Percentiles rank a stretch among this genome's conserved stretches.
Conservation (phyloP, 176 grass and related monocot genomes). For the Bonia amplexicaulis region DNA sequence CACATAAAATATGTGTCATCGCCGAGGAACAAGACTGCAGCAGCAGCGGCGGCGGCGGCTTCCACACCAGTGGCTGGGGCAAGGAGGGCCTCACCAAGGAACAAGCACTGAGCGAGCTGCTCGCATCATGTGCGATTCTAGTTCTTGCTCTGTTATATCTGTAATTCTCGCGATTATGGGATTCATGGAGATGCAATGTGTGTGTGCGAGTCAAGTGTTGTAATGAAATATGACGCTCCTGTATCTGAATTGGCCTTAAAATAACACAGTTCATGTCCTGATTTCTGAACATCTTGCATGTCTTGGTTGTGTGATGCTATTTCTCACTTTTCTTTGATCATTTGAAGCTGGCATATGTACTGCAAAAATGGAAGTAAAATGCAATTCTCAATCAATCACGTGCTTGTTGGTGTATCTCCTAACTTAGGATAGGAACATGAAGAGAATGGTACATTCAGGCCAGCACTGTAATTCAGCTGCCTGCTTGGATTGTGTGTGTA, state of each 20-base stretch:
- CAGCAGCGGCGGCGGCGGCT: background rate
- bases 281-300: background rate
- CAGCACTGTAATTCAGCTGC: background rate
- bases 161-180: background rate
- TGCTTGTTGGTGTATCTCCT: background rate
- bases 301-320: background rate
- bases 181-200: background rate
- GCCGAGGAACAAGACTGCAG: conserved; percentile 21
- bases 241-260: no score
- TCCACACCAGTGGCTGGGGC: background rate
- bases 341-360: background rate
- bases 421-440: conserved; percentile 4
- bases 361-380: background rate
- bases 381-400: background rate
- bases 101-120: conserved; percentile 16
- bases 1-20: no score
- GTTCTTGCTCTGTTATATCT: background rate
- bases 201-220: background rate
- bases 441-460: conserved; percentile 38
- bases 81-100: conserved; percentile 31
- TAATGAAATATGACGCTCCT: no score
- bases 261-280: no score
- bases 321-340: background rate
- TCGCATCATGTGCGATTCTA: background rate
- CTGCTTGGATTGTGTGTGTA: background rate